Evolutionary conservation across 352 stramenopile species (phyloP), one percentile per base, ranked within the genome.

Genomic region (Phytophthora hybrid): DNA sequence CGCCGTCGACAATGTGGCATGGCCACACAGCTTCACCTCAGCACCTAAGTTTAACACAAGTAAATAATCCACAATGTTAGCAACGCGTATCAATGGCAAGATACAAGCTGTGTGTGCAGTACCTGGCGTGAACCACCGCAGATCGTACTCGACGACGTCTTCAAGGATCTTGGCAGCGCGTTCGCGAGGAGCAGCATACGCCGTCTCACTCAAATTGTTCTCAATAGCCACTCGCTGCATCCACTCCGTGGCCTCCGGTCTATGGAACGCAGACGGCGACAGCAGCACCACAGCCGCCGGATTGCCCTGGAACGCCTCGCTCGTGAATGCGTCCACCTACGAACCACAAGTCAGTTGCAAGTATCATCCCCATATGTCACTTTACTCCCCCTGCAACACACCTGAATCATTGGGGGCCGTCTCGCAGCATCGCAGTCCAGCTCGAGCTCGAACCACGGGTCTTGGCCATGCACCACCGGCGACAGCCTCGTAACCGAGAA

Each of bases 181-280:
- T 23, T 59, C 34, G 14, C 78, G 72, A 37, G 51, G 74, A 16
- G 78, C 90, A 63, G 94, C 71, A 77, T 93, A 99, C 13, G 93
- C 94, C 16, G 96, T 99, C 75, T 98, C 93, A 37, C 87, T 93
- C 23, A 98, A 69, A 69, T 98, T 98, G 66, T 98, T 97, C 75
- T 99, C 93, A 57, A 83, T 84, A 23, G 91, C 94, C 21, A 98
- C 90, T 11, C 71, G 79, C 49, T 88, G 82, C 85, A 93, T 93
- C 83, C 83, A 91, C 19, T 75, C 19, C 2, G 69, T 53, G 7
- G 71, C 80, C 0, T 18, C 55, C 0, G 60, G 0, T 9, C 83
- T 80, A 52, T 79, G 71, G 64, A 81, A 93, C 49, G 60, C 62
- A 49, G 64, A 7, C 9, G 62, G 32, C 0, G 78, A 61, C 57